Percentiles rank a stretch among this genome's conserved stretches.
phyloP scores from a whole-genome alignment of 2,329 filamentous ascomycete genomes.

The Hortaea werneckii region DNA sequence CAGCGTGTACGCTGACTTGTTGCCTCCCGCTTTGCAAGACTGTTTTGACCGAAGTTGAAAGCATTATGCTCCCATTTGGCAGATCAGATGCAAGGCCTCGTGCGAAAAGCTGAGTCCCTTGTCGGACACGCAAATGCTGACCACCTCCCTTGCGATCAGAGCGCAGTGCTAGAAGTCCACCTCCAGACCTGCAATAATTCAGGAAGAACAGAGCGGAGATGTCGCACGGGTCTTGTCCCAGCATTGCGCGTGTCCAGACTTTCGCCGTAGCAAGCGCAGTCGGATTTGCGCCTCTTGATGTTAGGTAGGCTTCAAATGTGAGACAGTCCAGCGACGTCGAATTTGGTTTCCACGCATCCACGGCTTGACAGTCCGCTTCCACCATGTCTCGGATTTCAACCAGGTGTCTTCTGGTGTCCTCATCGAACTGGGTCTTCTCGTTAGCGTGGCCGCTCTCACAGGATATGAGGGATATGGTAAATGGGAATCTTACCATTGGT shows the following conservation, averaged over 20 bases:
- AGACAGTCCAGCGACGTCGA: too few species aligned
- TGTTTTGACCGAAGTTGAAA: constrained; percentile 13
- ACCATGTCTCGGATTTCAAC: too few species aligned
- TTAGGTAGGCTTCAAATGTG: too few species aligned
- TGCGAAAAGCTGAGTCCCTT: constrained; percentile 38
- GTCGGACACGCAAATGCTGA: constrained; percentile 41
- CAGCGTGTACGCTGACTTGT: constrained; percentile 19
- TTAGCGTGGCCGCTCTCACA: too few species aligned
- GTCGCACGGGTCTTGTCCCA: constrained; percentile 41
- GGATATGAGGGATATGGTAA: too few species aligned
- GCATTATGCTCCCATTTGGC: constrained; percentile 10
- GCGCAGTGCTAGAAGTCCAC: constrained; percentile 43
- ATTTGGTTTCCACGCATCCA: too few species aligned
- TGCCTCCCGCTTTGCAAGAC: constrained; percentile 9
- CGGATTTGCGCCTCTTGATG: too few species aligned
- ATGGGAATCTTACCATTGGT: too few species aligned
- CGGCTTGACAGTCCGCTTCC: too few species aligned
- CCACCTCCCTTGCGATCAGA: constrained; percentile 45
- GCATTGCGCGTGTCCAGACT: constrained; percentile 41
- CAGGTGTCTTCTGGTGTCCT: too few species aligned
- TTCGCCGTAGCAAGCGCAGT: too few species aligned
- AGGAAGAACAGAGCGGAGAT: constrained; percentile 46
- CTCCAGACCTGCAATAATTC: constrained; percentile 44
- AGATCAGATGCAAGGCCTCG: constrained; percentile 29
- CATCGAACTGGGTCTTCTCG: too few species aligned